Conservation (phyloP, 441 rosid species). For the Metrosideros polymorpha region DNA sequence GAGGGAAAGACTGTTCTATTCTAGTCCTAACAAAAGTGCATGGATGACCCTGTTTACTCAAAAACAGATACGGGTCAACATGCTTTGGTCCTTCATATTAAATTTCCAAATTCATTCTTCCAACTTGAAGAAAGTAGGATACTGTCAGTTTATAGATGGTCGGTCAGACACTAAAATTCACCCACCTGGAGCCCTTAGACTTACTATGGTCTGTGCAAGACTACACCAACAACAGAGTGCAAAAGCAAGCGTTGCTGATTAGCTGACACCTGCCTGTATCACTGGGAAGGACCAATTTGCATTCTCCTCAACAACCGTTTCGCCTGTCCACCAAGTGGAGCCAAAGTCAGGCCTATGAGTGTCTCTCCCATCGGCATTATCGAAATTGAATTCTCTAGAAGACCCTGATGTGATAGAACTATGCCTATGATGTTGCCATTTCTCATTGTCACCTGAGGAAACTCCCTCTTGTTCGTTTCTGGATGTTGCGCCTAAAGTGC, state of each 20-base stretch:
- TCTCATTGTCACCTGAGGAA: constrained; percentile 14
- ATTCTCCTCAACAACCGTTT: constrained; percentile 14
- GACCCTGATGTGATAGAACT: constrained; percentile 49
- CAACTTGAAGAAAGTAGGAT: background rate
- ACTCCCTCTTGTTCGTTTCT: constrained; percentile 17
- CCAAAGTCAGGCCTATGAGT: constrained; percentile 23
- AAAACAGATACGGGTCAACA: constrained; percentile 24
- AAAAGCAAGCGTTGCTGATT: constrained; percentile 2
- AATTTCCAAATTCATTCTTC: constrained; percentile 2
- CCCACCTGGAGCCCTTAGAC: background rate
- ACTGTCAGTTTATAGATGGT: constrained; percentile 7
- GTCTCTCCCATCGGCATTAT: constrained; percentile 36
- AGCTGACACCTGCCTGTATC: constrained; percentile 54
- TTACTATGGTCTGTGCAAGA: background rate
- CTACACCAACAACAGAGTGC: background rate
- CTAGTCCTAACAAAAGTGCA: background rate
- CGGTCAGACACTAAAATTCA: background rate
- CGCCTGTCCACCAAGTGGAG: constrained; percentile 48
- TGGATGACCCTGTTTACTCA: constrained; percentile 15
- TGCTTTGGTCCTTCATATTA: background rate
- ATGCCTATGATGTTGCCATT: constrained; percentile 22
- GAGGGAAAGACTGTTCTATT: background rate
- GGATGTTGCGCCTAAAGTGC: constrained; percentile 24
- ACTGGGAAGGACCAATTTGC: constrained; percentile 76
- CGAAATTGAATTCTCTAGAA: constrained; percentile 64